Base-by-base conservation (phyloP, 495 filamentous ascomycete genomes). In the Penicillium bovifimosum region DNA sequence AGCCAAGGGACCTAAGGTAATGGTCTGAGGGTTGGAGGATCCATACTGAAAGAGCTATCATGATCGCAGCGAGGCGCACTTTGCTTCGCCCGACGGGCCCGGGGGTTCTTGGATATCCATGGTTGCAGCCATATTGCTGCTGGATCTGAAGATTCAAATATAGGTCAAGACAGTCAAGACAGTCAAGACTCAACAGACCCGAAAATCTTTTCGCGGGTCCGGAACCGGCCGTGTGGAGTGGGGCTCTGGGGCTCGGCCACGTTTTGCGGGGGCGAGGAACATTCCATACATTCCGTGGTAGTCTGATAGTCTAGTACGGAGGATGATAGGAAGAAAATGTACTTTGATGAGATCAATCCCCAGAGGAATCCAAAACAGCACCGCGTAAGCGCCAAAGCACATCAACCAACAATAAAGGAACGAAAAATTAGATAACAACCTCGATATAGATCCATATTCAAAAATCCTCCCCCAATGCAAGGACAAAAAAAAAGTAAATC, bases 1-100 rank as follows among this genome's bases (percentile, higher is more conserved):
- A 48, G 46, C 18, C 28, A n/a, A n/a, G n/a, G n/a, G n/a, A n/a
- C n/a, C n/a, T n/a, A n/a, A n/a, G n/a, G n/a, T n/a, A n/a, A n/a
- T n/a, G n/a, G n/a, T n/a, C n/a, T n/a, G n/a, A n/a, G n/a, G n/a
- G n/a, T 7, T 16, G 27, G 13, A 28, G 36, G 9, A 9, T 47
- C 47, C 59, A 42, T 65, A 67, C 64, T 28, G 56, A 46, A 14
- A 68, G 59, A 14, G 64, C 65, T 17, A 58, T 29, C 53, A 68
- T 58, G 11, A 64, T 65, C 10, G 64, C 57, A 11, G 58, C 42
- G 26, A 66, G 50, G 13, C 57, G 56, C 20, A 68, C 6, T 35
- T 53, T 62, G 34, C 52, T 55, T 39, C 61, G 58, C 26, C 47
- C 41, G 6, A 39, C 20, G 18, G 54, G 26, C 26, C 41, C 38